Conservation (phyloP, 1,284 basidiomycete genomes). For the Austroboletus olivaceoglutinosus region DNA sequence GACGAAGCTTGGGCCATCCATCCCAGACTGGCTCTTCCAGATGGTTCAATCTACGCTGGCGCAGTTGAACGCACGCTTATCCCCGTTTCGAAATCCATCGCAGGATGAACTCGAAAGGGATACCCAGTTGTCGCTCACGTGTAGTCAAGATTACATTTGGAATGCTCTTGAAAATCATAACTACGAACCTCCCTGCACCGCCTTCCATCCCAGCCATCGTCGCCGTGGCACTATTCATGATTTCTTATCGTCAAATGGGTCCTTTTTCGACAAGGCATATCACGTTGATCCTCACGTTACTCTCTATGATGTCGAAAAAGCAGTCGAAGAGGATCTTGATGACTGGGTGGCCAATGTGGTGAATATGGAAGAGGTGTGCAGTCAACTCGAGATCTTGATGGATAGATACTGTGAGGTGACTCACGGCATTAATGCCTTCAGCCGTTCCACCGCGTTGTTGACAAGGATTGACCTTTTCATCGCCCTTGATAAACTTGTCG, state of each 20-base stretch:
- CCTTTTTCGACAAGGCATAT: neutral
- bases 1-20: neutral
- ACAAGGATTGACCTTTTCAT: neutral
- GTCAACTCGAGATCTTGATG: neutral
- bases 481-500: neutral
- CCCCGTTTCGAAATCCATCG: neutral
- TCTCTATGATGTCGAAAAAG: conserved; percentile 6
- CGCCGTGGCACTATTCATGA: conserved; percentile 8
- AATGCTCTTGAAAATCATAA: neutral
- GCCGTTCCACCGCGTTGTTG: neutral
- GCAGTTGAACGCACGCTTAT: neutral
- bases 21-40: neutral
- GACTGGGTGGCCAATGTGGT: neutral
- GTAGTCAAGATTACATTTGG: neutral
- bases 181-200: neutral
- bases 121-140: neutral
- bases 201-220: neutral
- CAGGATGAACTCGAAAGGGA: neutral
- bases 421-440: too few species aligned
- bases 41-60: neutral
- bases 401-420: neutral
- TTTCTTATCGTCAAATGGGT: conserved; percentile 1
- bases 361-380: neutral
- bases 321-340: neutral
- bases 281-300: conserved; percentile 13